Base-by-base conservation (phyloP, 2,329 filamentous ascomycete genomes). In the Cladosporium sp. region DNA sequence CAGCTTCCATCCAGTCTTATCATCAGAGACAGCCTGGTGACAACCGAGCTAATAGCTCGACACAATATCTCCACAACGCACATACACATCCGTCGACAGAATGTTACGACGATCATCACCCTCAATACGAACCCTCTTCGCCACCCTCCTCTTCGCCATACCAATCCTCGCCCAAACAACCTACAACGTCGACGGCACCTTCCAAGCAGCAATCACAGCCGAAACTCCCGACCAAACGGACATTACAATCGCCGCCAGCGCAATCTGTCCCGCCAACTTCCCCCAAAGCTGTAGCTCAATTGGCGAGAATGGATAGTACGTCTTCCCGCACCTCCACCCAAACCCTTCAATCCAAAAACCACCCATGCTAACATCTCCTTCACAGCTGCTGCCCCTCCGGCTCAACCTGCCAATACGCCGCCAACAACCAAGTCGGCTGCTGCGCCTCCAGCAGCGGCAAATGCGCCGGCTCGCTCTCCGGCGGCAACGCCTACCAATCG, bases 261-360 rank as follows among this genome's bases (percentile, higher is more conserved):
- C 75, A 11, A 67, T 72, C 67, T 78, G 76, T 70, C 76, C 76
- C 2, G 70, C 73, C n/a, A 71, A 72, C 58, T 71, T 75, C 58
- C 80, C 67, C 2, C 67, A 78, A 63, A 79, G 77, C 69, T 83
- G 81, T 69, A 76, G 74, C 53, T 76, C 72, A 32, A 79, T 82
- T 57, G 71, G 76, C 36, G 74, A 79, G 51, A 74, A 78, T 7
- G 77, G 78, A 62, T 83, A 79, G 81, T 82, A 69, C 68, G 78
- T 69, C 43, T 23, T 14, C 8, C 5, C 25, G 13, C 53, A 26
- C 39, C 43, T 49, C 34, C 46, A 28, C 28, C 28, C 28, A 28
- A 4, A 4, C 7, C 28, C 7, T 30, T 43, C 39, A 64, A 48
- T 11, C 5, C 23, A 51, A 49, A 16, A 4, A 1, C 28, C 30